Percentiles rank a stretch among this genome's conserved stretches.
These are phyloP conservation scores for Kuraishia piskuri DNA, from an alignment of 805 yeast species.

Conservation along the genomic window DNA sequence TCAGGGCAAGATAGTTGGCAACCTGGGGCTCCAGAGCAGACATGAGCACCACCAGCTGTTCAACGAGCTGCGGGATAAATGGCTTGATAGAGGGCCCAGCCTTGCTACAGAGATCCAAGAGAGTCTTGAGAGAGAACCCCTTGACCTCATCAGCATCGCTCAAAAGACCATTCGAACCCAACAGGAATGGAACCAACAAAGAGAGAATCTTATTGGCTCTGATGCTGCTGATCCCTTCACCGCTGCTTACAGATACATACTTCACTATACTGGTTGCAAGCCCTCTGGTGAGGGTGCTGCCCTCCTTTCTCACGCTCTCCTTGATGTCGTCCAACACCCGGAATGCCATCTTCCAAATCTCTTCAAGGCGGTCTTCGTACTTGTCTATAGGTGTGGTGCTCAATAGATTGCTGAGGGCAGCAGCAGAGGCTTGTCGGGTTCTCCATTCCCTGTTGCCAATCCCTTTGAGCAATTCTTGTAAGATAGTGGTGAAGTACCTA, in stretches of 20 bases:
- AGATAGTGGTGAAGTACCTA: slow-evolving; percentile 46
- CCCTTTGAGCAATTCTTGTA: slow-evolving; percentile 53
- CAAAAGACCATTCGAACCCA: slow-evolving; percentile 71
- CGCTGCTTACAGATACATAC: slow-evolving; percentile 38
- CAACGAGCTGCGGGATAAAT: slow-evolving; percentile 60
- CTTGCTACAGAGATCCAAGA: slow-evolving; percentile 61
- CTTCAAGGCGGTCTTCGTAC: slow-evolving; percentile 46
- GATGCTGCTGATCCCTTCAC: slow-evolving; percentile 15
- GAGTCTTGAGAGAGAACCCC: slow-evolving; percentile 62
- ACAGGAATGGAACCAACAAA: slow-evolving; percentile 65
- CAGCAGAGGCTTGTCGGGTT: slow-evolving; percentile 77
- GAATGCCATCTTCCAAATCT: slow-evolving; percentile 83
- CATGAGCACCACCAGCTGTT: slow-evolving; percentile 62
- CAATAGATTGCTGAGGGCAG: slow-evolving; percentile 62
- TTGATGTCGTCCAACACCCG: slow-evolving; percentile 90
- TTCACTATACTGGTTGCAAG: slow-evolving; percentile 57
- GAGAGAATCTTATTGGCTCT: slow-evolving; percentile 35
- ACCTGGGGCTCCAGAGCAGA: slow-evolving; percentile 90
- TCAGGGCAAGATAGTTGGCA: slow-evolving; percentile 73
- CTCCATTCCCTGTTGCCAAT: slow-evolving; percentile 90
- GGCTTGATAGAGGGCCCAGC: slow-evolving; percentile 54
- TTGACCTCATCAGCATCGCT: slow-evolving; percentile 84
- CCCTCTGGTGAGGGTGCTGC: slow-evolving; percentile 55
- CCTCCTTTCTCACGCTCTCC: slow-evolving; percentile 84
- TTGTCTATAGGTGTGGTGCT: slow-evolving; percentile 47